Conservation (phyloP, 2,329 filamentous ascomycete species). For the Ascochyta koolunga region DNA sequence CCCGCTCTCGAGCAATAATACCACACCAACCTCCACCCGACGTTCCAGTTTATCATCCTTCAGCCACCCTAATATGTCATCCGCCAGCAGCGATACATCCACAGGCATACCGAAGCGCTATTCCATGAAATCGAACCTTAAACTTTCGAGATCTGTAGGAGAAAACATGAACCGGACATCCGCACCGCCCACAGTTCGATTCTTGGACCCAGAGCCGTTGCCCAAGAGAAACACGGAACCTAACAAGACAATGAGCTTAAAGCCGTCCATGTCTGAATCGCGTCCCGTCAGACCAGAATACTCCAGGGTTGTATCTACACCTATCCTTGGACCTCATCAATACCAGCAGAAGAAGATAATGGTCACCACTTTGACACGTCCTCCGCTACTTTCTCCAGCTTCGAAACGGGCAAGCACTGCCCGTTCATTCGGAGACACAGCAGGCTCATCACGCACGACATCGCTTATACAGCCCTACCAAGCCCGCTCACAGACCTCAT, state of each 20-base stretch:
- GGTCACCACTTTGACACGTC: slow-evolving; percentile 5
- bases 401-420: slow-evolving; percentile 8
- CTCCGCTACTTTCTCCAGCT: slow-evolving; percentile 6
- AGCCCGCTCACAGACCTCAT: slow-evolving; percentile 4
- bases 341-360: slow-evolving; percentile 9
- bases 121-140: slow-evolving; percentile 32
- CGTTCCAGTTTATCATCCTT: slow-evolving; percentile 20
- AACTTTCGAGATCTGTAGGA: slow-evolving; percentile 22
- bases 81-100: slow-evolving; percentile 14
- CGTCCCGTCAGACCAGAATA: slow-evolving; percentile 3
- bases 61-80: slow-evolving; percentile 25
- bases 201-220: slow-evolving; percentile 27
- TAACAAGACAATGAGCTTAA: background rate
- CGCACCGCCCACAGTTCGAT: slow-evolving; percentile 32
- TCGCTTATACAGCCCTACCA: slow-evolving; percentile 14
- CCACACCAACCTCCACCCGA: slow-evolving; percentile 24
- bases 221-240: slow-evolving; percentile 9
- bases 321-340: slow-evolving; percentile 12
- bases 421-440: background rate
- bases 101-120: slow-evolving; percentile 17
- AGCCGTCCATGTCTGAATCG: background rate
- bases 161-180: slow-evolving; percentile 20
- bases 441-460: background rate
- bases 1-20: slow-evolving; percentile 22
- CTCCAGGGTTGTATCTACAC: slow-evolving; percentile 14